Evolutionary conservation across 805 yeast species (phyloP).

Genomic region (Teunomyces funiuensis): DNA sequence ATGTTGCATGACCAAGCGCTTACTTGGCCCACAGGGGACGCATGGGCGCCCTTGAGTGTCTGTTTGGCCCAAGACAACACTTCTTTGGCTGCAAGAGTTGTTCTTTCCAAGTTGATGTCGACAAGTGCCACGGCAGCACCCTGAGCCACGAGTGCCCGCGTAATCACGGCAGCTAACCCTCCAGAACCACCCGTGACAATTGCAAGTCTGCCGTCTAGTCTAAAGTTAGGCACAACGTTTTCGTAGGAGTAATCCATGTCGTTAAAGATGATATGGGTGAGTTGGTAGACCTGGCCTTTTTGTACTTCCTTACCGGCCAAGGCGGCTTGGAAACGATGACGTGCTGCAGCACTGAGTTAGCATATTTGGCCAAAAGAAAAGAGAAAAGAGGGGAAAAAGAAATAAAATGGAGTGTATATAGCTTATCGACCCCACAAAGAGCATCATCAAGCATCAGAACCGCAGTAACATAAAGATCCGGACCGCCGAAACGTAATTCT

Average conservation of each 20-base stretch:
- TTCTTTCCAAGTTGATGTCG: conserved; percentile 63
- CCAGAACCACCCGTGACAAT: conserved; percentile 83
- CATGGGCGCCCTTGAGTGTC: conserved; percentile 35
- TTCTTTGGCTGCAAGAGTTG: conserved; percentile 54
- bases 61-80: conserved; percentile 47
- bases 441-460: no score
- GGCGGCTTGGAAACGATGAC: no score
- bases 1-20: conserved; percentile 75
- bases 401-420: no score
- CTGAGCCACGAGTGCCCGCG: conserved; percentile 68
- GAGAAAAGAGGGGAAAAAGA: no score
- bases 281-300: no score
- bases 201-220: conserved; percentile 70
- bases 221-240: conserved; percentile 59
- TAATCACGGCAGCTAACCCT: conserved; percentile 64
- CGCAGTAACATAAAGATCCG: no score
- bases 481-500: no score
- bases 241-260: conserved; percentile 33
- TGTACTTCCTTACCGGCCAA: no score
- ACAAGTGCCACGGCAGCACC: conserved; percentile 76
- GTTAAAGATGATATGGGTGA: not conserved
- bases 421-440: no score
- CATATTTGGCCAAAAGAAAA: no score
- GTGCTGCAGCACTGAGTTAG: no score
- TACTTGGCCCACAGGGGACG: conserved; percentile 40